Evolutionary conservation across 306 rosid genomes (phyloP).

Genomic region (Trifolium fragiferum): DNA sequence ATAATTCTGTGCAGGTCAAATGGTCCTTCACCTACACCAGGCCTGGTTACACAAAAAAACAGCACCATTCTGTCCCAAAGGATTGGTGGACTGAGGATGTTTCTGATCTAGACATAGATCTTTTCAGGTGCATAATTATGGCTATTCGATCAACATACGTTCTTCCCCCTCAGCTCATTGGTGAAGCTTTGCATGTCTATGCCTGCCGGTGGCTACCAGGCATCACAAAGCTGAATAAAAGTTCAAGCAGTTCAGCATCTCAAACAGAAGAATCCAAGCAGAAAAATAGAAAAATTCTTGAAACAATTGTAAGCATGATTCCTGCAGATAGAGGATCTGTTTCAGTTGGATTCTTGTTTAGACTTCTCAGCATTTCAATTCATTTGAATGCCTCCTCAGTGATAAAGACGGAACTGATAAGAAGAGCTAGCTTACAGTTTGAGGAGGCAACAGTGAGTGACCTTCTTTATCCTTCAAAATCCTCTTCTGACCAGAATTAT

Average conservation of each 20-base stretch:
- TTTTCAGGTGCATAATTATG: slow-evolving; percentile 75
- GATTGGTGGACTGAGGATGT: slow-evolving; percentile 99
- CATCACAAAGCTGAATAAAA: slow-evolving; percentile 52
- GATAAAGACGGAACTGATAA: slow-evolving; percentile 72
- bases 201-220: slow-evolving; percentile 85
- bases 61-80: slow-evolving; percentile 80
- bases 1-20: slow-evolving; percentile 61
- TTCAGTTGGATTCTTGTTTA: slow-evolving; percentile 78
- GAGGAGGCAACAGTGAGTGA: slow-evolving; percentile 91
- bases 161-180: slow-evolving; percentile 87
- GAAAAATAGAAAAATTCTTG: slow-evolving; percentile 66
- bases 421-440: slow-evolving; percentile 76
- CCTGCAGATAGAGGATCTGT: slow-evolving; percentile 88
- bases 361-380: slow-evolving; percentile 68
- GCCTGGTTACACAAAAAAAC: slow-evolving; percentile 78
- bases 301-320: slow-evolving; percentile 77
- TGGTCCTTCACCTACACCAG: slow-evolving; percentile 98
- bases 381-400: slow-evolving; percentile 67
- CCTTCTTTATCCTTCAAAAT: slow-evolving; percentile 68
- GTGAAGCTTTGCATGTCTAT: slow-evolving; percentile 95
- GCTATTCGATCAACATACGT: slow-evolving; percentile 75
- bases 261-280: slow-evolving; percentile 58
- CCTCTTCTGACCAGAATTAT: slow-evolving; percentile 57
- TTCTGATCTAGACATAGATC: slow-evolving; percentile 89
- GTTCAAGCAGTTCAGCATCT: slow-evolving; percentile 55